phyloP scores from a whole-genome alignment of 352 stramenopile species.

The Phytophthora niederhauseri region DNA sequence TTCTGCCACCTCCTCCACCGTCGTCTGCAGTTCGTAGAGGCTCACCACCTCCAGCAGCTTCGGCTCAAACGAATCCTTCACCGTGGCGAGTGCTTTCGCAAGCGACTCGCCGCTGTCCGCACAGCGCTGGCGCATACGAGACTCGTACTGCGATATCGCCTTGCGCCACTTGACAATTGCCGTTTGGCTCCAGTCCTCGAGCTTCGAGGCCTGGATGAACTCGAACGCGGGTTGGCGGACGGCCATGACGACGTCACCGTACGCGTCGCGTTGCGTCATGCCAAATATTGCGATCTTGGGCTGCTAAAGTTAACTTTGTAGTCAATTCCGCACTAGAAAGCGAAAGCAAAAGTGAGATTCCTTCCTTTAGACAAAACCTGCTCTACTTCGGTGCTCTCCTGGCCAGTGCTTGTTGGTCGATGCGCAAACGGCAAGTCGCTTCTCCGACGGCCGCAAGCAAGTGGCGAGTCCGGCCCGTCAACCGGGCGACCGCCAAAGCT shows the following conservation, averaged over 20 bases:
- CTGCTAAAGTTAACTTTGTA: slow-evolving; percentile 19
- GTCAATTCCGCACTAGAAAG: slow-evolving; percentile 7
- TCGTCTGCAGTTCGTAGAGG: slow-evolving; percentile 15
- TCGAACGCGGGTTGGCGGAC: slow-evolving; percentile 19
- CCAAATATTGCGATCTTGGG: slow-evolving; percentile 12
- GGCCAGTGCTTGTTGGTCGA: neutral
- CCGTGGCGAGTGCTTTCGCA: slow-evolving; percentile 3
- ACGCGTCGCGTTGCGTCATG: slow-evolving; percentile 4
- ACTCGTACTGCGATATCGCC: slow-evolving; percentile 15
- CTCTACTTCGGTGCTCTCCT: neutral
- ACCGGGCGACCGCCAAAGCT: too few species aligned
- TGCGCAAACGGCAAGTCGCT: neutral
- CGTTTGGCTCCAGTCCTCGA: slow-evolving; percentile 16
- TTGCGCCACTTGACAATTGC: slow-evolving; percentile 27
- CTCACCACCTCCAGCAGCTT: slow-evolving; percentile 18
- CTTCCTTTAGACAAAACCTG: neutral
- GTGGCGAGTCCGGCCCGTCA: neutral
- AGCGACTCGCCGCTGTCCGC: slow-evolving; percentile 19
- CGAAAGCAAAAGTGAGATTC: slow-evolving; percentile 19
- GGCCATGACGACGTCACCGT: slow-evolving; percentile 26
- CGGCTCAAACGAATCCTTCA: slow-evolving; percentile 21
- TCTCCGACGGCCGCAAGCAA: neutral
- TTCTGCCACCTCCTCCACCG: slow-evolving; percentile 10
- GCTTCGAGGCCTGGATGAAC: slow-evolving; percentile 18
- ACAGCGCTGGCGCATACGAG: slow-evolving; percentile 18